These are phyloP conservation scores for Phialophora verrucosa DNA, from an alignment of 2,329 filamentous ascomycete species.

Conservation along the genomic window DNA sequence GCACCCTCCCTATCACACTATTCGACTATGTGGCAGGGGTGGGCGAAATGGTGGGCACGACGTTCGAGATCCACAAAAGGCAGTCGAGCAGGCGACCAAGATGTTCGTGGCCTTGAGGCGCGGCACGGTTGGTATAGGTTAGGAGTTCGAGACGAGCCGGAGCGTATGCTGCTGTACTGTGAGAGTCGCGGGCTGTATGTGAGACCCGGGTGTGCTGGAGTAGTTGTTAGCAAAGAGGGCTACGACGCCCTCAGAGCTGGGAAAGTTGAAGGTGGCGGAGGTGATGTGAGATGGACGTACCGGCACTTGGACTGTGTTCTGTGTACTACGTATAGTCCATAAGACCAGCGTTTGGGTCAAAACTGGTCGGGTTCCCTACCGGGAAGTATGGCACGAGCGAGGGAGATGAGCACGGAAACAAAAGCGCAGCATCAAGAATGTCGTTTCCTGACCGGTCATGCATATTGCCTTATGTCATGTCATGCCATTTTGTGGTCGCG, in stretches of 20 bases:
- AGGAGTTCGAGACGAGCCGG: constrained; percentile 11
- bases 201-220: constrained; percentile 22
- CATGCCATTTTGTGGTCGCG: background rate
- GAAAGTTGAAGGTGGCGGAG: constrained; percentile 3
- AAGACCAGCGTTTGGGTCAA: background rate
- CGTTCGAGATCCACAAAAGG: constrained; percentile 14
- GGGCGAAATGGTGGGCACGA: constrained; percentile 13
- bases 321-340: background rate
- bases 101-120: constrained; percentile 4
- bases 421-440: background rate
- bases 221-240: constrained; percentile 21
- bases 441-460: background rate
- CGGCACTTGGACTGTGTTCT: background rate
- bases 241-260: constrained; percentile 18
- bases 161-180: constrained; percentile 25
- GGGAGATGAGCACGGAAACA: background rate
- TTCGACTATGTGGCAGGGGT: constrained; percentile 17
- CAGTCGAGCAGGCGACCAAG: constrained; percentile 13
- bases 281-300: background rate
- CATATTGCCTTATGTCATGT: background rate
- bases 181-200: constrained; percentile 10
- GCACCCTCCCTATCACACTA: constrained; percentile 18
- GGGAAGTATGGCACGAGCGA: background rate
- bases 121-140: background rate
- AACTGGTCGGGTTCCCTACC: background rate